phyloP scores from a whole-genome alignment of 1,139 yeast species.

The Geotrichum reessii region DNA sequence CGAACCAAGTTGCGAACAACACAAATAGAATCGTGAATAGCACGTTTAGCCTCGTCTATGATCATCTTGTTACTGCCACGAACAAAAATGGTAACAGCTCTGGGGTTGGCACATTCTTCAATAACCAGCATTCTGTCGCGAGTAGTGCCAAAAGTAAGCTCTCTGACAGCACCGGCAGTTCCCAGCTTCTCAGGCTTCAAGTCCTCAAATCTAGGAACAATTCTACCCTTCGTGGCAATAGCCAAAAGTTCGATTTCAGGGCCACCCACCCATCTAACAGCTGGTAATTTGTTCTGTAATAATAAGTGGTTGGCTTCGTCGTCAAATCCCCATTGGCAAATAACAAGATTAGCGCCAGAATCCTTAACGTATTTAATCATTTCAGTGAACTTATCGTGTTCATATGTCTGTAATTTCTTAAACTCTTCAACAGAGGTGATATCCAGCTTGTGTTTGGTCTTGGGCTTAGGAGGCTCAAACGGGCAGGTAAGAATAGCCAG shows the following conservation, averaged over 20 bases:
- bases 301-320: conserved; percentile 96
- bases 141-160: conserved; percentile 92
- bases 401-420: conserved; percentile 82
- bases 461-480: conserved; percentile 98
- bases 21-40: conserved; percentile 92
- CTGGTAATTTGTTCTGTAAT: conserved; percentile 81
- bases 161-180: conserved; percentile 75
- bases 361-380: conserved; percentile 85
- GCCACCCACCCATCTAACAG: conserved; percentile 99
- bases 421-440: conserved; percentile 90
- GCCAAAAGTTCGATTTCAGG: conserved; percentile 94
- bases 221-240: conserved; percentile 94
- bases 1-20: conserved; percentile 93
- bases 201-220: conserved; percentile 96
- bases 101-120: conserved; percentile 82
- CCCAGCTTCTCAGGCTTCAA: conserved; percentile 79
- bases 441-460: conserved; percentile 95
- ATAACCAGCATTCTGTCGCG: conserved; percentile 93
- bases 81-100: conserved; percentile 88
- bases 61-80: conserved; percentile 98
- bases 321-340: conserved; percentile 99
- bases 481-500: conserved; percentile 96
- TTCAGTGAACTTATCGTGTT: conserved; percentile 80
- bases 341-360: conserved; percentile 92
- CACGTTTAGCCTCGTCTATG: conserved; percentile 93